phyloP scores from a whole-genome alignment of 306 rosid genomes.

The Pyrus communis region DNA sequence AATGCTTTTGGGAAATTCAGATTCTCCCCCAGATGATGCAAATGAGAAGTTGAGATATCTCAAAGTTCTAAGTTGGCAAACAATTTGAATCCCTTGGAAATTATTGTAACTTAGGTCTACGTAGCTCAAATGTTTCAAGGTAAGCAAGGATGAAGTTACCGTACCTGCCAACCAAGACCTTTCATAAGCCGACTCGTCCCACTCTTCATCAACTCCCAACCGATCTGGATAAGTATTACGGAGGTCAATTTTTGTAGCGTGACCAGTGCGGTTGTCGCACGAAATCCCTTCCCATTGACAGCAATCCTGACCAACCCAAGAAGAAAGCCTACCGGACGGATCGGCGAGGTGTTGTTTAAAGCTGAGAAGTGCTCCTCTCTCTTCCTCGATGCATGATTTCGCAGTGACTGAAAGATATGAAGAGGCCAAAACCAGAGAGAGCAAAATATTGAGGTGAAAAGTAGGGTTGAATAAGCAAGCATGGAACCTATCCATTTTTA shows the following conservation, averaged over 20 bases:
- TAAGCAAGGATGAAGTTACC: not conserved
- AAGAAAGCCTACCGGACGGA: not conserved
- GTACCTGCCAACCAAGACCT: not conserved
- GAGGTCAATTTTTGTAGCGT: not conserved
- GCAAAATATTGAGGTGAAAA: not conserved
- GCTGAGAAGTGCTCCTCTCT: not conserved
- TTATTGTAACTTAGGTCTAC: not conserved
- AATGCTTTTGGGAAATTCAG: constrained; percentile 7
- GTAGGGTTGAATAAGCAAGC: not conserved
- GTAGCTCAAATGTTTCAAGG: not conserved
- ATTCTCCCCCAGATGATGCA: not conserved
- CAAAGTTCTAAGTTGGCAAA: not conserved
- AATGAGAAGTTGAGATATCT: not conserved
- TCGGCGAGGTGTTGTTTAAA: not conserved
- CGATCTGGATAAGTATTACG: not conserved
- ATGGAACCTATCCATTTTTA: not conserved
- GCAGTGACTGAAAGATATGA: not conserved
- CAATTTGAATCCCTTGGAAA: not conserved
- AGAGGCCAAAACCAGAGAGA: not conserved
- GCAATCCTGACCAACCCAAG: not conserved
- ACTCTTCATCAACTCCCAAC: too few species aligned
- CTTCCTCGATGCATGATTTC: not conserved
- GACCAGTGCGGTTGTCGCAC: not conserved
- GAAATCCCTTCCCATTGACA: constrained; percentile 8
- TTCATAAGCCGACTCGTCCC: not conserved